Evolutionary conservation across 1,139 yeast genomes (phyloP).

Genomic region (Meyerozyma smithsonii): DNA sequence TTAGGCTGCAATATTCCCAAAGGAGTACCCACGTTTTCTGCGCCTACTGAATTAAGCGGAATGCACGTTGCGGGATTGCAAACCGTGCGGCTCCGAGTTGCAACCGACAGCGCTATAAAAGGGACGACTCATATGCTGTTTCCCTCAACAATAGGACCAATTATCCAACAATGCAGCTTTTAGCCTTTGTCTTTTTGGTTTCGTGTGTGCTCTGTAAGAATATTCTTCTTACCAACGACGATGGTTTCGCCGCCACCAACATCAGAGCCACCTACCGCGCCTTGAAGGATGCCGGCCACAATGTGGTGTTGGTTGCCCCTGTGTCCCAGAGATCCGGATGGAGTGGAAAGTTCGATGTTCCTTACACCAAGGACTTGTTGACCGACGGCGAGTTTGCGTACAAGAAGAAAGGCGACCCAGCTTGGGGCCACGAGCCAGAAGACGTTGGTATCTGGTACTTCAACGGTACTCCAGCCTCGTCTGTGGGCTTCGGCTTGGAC

Average conservation of each 20-base stretch:
- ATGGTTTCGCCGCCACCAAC: slow-evolving; percentile 28
- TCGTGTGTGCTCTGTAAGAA: slow-evolving; percentile 15
- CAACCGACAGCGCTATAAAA: slow-evolving; percentile 1
- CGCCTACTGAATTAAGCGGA: not conserved
- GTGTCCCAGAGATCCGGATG: slow-evolving; percentile 27
- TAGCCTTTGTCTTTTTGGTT: not conserved
- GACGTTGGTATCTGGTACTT: slow-evolving; percentile 45
- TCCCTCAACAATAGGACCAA: not conserved
- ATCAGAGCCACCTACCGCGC: slow-evolving; percentile 29
- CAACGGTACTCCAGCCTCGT: slow-evolving; percentile 45
- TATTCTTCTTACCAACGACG: slow-evolving; percentile 30
- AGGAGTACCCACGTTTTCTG: not conserved
- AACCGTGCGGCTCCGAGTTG: slow-evolving; percentile 2
- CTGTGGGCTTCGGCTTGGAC: slow-evolving; percentile 39
- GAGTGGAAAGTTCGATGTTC: slow-evolving; percentile 27
- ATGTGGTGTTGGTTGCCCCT: slow-evolving; percentile 31
- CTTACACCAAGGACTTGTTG: slow-evolving; percentile 32
- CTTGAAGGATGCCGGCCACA: slow-evolving; percentile 23
- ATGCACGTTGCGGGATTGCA: not conserved
- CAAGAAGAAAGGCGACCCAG: slow-evolving; percentile 39
- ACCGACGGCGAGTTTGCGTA: slow-evolving; percentile 40
- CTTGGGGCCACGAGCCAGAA: slow-evolving; percentile 43
- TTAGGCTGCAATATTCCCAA: not conserved
- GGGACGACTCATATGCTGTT: not conserved
- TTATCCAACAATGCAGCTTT: slow-evolving; percentile 1